phyloP scores from a whole-genome alignment of 164 flowering plant genomes.

The Tinospora cordifolia region DNA sequence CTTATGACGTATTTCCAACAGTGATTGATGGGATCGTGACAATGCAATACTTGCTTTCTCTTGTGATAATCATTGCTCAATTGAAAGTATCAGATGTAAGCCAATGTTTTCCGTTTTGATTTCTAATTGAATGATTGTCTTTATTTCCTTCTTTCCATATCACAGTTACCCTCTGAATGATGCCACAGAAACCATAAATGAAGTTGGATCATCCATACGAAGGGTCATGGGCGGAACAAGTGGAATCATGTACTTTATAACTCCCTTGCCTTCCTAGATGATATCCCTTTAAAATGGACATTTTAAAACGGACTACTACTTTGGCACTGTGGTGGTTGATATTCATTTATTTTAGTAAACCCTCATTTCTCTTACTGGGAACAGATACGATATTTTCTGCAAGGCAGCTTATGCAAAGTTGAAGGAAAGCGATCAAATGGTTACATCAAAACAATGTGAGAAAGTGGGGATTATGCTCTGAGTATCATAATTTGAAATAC shows the following conservation, averaged over 20 bases:
- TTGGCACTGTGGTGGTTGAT: neutral
- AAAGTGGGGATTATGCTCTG: slow-evolving; percentile 28
- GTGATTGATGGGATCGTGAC: neutral
- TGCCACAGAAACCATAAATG: slow-evolving; percentile 77
- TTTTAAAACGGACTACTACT: neutral
- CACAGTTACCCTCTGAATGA: slow-evolving; percentile 91
- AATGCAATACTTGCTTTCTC: neutral
- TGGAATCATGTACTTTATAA: slow-evolving; percentile 66
- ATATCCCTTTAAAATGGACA: slow-evolving; percentile 4
- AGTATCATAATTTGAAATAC: neutral
- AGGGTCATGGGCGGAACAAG: slow-evolving; percentile 99
- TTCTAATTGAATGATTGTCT: neutral
- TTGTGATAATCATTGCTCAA: neutral
- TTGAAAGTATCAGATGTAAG: neutral
- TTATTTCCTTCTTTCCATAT: slow-evolving; percentile 17
- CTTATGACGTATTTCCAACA: neutral
- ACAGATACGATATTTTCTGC: slow-evolving; percentile 74
- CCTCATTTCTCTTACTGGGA: slow-evolving; percentile 5
- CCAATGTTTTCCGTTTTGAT: no score
- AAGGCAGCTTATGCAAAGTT: slow-evolving; percentile 76
- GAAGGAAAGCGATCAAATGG: slow-evolving; percentile 32
- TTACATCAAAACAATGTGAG: slow-evolving; percentile 62
- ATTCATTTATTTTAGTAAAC: neutral
- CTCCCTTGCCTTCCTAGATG: slow-evolving; percentile 1
- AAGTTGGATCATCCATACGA: slow-evolving; percentile 69